Evolutionary conservation across 2,329 filamentous ascomycete species (phyloP), one percentile per base, ranked within the genome.

Genomic region (Aspergillus pseudoterreus): DNA sequence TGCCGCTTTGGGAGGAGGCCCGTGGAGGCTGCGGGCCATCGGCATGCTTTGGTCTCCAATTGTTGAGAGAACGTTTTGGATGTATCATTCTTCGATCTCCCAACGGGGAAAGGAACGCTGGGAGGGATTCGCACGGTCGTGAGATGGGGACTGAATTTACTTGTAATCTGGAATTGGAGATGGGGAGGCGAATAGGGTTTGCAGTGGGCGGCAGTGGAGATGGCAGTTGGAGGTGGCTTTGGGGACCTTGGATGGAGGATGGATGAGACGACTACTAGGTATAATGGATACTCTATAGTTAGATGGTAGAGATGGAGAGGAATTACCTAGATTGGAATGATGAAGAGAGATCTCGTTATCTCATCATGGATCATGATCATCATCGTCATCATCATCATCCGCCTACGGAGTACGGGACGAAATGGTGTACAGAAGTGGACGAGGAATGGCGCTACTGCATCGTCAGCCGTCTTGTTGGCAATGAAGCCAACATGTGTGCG

Each of bases 391-490:
- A 35, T 39, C 45, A 27, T n/a, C 21, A 14, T 46, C 38, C 36
- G n/a, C 35, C 33, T 33, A 35, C 33, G 19, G 19, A 19, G 19
- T 4, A 19, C 24, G 11, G 41, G 43, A 46, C 46, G 27, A 11
- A 22, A 42, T 46, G 17, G 33, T 17, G 49, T 53, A 55, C 35
- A 50, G 50, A 51, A 43, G 48, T 45, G 48, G 54, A 49, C 24
- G 48, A 44, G 53, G 33, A 46, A 50, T 58, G 51, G 48, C 54
- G 55, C 59, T 60, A 57, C 55, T 59, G 59, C 56, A 57, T 24
- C n/a, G 52, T 59, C 53, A 57, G 56, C 59, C 51, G 55, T 52
- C 54, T 56, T 57, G 54, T 52, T 54, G 53, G 50, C 55, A 53
- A 56, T 47, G 36, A 50, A 52, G 21, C 38, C 53, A 55, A 58